Base-by-base conservation (phyloP, 1,284 basidiomycete genomes). In the Albatrellus sp. region DNA sequence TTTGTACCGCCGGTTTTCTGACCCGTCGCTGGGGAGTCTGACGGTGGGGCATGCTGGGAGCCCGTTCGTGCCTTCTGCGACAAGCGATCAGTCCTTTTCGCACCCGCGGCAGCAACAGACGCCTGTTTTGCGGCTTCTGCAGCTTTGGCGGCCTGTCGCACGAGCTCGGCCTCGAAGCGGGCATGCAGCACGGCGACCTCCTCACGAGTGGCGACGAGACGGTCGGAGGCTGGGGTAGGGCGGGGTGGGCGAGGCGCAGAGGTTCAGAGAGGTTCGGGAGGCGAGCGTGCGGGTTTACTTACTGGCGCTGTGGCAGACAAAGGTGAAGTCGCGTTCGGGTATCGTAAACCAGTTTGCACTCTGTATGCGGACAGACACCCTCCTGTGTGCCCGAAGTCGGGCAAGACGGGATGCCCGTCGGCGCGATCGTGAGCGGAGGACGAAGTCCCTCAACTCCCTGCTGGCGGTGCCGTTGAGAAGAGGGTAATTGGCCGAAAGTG, bases 131-230 rank as follows among this genome's bases (percentile, higher is more conserved):
- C 66, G 12, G 63, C 67, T 50, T 70, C 67, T 13, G 65, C 72
- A 3, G 72, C 75, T 53, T 74, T 77, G 9, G 69, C 67, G 4
- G 77, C 75, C 54, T 83, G 82, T 32, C 77, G 66, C 11, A 74
- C 70, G 24, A 87, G 66, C 62, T 88, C 85, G 13, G 65, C 68
- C 59, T 85, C 79, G 54, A 88, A 85, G 45, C 75, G 74, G 42
- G 67, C 66, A 40, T 80, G 77, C 35, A 87, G 64, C 39, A 66
- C 61, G 1, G 70, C 63, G 30, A 83, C 79, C 61, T 85, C 80
- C 53, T 76, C 72, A 55, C 76, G 76, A 9, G 77, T 81, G 28
- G 74, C 69, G 43, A 72, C 59, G 49, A 83, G 68, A 41, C 83
- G 75, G 48, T 84, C 77, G 46, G 79, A 75, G 44, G 81, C 84